These are phyloP conservation scores for Trametes sanguinea DNA, from an alignment of 768 basidiomycete species.

Conservation along the genomic window DNA sequence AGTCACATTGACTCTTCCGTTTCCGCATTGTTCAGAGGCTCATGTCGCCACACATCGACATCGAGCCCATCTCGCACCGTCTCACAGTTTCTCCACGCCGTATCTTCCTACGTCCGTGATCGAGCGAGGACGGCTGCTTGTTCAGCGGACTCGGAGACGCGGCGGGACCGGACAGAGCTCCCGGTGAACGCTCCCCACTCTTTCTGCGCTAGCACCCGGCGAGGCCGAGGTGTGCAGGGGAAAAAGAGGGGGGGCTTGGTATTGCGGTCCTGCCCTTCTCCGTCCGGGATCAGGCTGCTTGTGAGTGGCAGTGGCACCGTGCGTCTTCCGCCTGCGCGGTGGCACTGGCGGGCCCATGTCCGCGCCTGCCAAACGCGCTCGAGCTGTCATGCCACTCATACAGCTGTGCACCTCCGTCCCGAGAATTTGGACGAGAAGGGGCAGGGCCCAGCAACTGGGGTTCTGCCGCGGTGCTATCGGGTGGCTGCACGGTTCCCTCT, in stretches of 20 bases:
- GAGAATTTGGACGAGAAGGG: neutral
- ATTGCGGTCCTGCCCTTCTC: constrained; percentile 1
- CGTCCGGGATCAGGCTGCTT: neutral
- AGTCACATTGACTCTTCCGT: neutral
- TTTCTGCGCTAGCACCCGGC: neutral
- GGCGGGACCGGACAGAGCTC: neutral
- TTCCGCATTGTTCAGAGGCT: neutral
- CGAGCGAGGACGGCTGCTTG: neutral
- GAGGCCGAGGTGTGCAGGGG: neutral
- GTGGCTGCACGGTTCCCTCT: neutral
- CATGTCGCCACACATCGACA: constrained; percentile 1
- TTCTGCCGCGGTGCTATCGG: constrained; percentile 7
- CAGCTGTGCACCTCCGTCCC: neutral
- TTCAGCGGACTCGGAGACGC: neutral
- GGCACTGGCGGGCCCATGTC: constrained; percentile 3
- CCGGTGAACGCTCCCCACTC: neutral
- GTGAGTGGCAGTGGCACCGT: neutral
- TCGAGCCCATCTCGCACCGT: constrained; percentile 1
- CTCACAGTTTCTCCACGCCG: constrained; percentile 3
- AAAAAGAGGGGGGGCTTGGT: neutral
- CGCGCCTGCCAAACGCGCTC: constrained; percentile 11
- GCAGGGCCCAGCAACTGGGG: neutral
- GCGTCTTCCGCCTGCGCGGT: neutral
- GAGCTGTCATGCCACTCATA: neutral
- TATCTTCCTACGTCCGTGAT: neutral